These are phyloP conservation scores for Brettanomyces sp. DNA, from an alignment of 805 yeast genomes.

Conservation along the genomic window DNA sequence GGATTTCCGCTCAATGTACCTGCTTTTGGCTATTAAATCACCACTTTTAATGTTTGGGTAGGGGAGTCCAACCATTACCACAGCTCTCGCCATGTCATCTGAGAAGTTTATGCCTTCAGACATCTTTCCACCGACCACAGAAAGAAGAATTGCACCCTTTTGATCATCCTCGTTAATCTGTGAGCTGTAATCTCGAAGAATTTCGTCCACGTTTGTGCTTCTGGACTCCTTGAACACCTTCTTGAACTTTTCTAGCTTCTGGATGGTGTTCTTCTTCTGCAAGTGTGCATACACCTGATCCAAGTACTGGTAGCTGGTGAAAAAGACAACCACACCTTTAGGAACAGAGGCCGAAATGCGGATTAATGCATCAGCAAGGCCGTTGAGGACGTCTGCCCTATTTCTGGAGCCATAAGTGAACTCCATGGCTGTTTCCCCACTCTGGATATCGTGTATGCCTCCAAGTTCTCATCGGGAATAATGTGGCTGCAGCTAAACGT, in stretches of 20 bases:
- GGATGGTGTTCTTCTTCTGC: conserved; percentile 32
- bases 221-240: conserved; percentile 48
- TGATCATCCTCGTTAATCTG: conserved; percentile 23
- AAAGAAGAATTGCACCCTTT: conserved; percentile 58
- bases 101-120: conserved; percentile 92
- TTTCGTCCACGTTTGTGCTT: conserved; percentile 32
- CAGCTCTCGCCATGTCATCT: conserved; percentile 79
- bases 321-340: conserved; percentile 69
- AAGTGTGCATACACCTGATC: conserved; percentile 42
- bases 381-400: conserved; percentile 32
- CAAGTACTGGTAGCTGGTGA: conserved; percentile 77
- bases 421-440: conserved; percentile 31
- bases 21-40: conserved; percentile 64
- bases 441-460: conserved; percentile 43
- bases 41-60: conserved; percentile 80
- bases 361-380: conserved; percentile 41
- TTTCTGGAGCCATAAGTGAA: conserved; percentile 65
- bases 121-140: conserved; percentile 88
- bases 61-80: conserved; percentile 81
- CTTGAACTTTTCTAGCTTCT: conserved; percentile 31
- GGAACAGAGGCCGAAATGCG: conserved; percentile 42
- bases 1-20: conserved; percentile 48
- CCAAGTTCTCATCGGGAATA: conserved; percentile 60
- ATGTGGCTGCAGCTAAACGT: conserved; percentile 76
- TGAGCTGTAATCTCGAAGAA: conserved; percentile 42